Evolutionary conservation across 805 yeast genomes (phyloP).

Genomic region (Torulaspora maleeae): DNA sequence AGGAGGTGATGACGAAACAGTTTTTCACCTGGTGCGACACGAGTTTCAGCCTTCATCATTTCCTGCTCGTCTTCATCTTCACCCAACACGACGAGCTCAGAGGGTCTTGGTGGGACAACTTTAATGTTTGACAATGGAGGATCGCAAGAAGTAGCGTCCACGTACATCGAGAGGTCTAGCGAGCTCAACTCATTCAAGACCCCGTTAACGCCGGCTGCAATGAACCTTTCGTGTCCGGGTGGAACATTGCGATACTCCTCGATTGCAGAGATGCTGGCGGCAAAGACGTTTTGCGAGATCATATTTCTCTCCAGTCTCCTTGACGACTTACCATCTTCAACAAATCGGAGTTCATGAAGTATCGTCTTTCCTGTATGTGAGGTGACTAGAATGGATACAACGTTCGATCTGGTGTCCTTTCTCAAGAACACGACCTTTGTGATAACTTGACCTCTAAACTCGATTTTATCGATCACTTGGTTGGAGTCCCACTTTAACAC

Average conservation of each 20-base stretch:
- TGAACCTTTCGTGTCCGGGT: conserved; percentile 13
- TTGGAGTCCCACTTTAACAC: conserved; percentile 17
- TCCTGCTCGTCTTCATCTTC: conserved; percentile 5
- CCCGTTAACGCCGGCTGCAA: conserved; percentile 23
- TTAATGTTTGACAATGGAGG: conserved; percentile 7
- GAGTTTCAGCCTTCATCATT: not conserved
- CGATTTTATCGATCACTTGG: conserved; percentile 21
- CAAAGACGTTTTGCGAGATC: conserved; percentile 19
- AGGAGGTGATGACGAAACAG: conserved; percentile 12
- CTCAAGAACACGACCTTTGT: conserved; percentile 19
- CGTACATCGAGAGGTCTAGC: conserved; percentile 19
- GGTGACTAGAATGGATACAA: conserved; percentile 19
- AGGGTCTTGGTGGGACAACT: conserved; percentile 16
- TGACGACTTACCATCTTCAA: not conserved
- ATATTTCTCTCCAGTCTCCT: conserved; percentile 21
- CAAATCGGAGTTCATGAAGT: conserved; percentile 22
- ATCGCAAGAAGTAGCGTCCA: conserved; percentile 10
- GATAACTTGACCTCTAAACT: conserved; percentile 22
- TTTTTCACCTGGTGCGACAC: not conserved
- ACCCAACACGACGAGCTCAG: conserved; percentile 11
- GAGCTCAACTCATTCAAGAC: conserved; percentile 19
- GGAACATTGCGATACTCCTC: conserved; percentile 10
- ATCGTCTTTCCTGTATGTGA: conserved; percentile 25
- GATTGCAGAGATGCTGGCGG: conserved; percentile 19
- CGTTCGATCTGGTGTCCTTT: conserved; percentile 9